Percentiles rank a stretch among this genome's conserved stretches.
phyloP scores from a whole-genome alignment of 2,329 filamentous ascomycete genomes.

The Trichophaea hybrida region DNA sequence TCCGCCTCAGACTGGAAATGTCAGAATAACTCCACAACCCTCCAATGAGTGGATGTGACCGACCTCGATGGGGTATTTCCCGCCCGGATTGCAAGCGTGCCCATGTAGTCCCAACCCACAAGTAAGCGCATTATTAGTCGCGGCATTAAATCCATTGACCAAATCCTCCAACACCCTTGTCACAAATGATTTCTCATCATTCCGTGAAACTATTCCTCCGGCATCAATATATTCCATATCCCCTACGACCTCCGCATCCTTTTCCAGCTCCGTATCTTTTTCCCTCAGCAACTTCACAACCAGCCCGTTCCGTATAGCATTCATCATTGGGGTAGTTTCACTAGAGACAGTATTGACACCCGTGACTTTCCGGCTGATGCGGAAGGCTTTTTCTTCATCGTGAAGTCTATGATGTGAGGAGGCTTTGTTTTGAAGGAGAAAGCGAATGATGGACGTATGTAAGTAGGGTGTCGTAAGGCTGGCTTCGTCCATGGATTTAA shows the following conservation, averaged over 20 bases:
- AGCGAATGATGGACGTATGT: background rate
- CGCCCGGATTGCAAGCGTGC: no score
- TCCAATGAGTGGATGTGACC: no score
- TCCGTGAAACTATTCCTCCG: no score
- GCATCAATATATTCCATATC: no score
- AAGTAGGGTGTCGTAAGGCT: no score
- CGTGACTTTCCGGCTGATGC: background rate
- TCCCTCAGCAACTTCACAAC: background rate
- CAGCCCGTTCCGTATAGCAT: background rate
- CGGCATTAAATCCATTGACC: no score
- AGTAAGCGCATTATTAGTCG: no score
- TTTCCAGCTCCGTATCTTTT: background rate
- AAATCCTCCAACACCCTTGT: no score
- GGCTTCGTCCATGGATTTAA: background rate
- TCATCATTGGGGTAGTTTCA: constrained; percentile 1
- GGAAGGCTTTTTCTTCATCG: background rate
- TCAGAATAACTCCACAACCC: no score
- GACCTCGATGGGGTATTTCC: no score
- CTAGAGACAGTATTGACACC: background rate
- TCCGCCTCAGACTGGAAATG: background rate
- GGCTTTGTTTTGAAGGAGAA: background rate
- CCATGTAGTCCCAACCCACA: no score
- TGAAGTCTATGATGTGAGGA: background rate
- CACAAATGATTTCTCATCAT: no score
- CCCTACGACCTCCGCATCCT: background rate